These are phyloP conservation scores for Ceratocystis papillata DNA, from an alignment of 2,329 filamentous ascomycete species.

Conservation along the genomic window DNA sequence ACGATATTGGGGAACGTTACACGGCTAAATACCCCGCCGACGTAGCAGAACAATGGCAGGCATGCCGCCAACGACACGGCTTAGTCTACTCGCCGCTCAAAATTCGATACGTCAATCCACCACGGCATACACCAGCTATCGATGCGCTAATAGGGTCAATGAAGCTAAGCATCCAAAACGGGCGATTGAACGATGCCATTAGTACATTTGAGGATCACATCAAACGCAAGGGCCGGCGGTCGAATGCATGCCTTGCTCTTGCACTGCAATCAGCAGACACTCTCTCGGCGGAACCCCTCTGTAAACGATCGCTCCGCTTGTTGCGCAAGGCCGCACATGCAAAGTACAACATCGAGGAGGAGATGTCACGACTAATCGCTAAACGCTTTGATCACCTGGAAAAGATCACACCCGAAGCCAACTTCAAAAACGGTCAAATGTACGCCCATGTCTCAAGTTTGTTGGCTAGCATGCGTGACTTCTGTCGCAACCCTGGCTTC, in stretches of 20 bases:
- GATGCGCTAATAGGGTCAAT: constrained; percentile 20
- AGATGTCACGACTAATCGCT: constrained; percentile 15
- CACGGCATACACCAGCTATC: constrained; percentile 12
- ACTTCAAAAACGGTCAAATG: constrained; percentile 17
- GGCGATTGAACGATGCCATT: constrained; percentile 4
- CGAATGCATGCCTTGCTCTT: constrained; percentile 17
- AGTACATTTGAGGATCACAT: constrained; percentile 17
- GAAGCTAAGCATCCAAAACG: constrained; percentile 16
- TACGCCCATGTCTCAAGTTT: constrained; percentile 12
- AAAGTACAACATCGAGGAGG: constrained; percentile 20
- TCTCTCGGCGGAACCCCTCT: neutral
- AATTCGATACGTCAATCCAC: constrained; percentile 14
- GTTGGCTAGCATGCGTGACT: constrained; percentile 6
- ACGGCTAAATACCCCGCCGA: neutral
- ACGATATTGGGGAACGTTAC: constrained; percentile 16
- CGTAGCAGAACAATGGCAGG: neutral
- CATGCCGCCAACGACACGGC: neutral
- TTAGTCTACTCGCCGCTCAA: neutral
- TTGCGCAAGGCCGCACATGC: constrained; percentile 15
- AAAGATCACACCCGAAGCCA: neutral
- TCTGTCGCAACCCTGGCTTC: constrained; percentile 16
- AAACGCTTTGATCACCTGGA: constrained; percentile 16
- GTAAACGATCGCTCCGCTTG: constrained; percentile 5
- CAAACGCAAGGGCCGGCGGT: constrained; percentile 16
- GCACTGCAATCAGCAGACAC: constrained; percentile 20